Evolutionary conservation across 805 yeast species (phyloP).

Genomic region (Kodamaea lidongshanica): DNA sequence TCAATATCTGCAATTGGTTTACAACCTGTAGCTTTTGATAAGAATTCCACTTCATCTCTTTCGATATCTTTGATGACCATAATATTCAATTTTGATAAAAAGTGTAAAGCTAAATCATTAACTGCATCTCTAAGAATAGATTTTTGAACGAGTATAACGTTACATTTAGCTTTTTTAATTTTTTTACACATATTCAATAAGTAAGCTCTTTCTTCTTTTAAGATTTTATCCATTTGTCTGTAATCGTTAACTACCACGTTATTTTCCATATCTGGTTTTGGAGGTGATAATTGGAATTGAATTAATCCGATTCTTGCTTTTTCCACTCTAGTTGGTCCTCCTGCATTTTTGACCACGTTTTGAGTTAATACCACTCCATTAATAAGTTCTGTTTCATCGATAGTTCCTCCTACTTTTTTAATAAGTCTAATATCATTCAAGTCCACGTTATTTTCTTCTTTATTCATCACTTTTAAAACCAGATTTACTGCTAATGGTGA

Average conservation of each 20-base stretch:
- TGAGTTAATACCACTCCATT: conserved; percentile 94
- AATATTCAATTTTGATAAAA: conserved; percentile 85
- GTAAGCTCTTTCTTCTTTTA: conserved; percentile 96
- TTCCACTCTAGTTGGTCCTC: conserved; percentile 92
- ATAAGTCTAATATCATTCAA: conserved; percentile 81
- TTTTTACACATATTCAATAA: conserved; percentile 90
- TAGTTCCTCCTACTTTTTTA: conserved; percentile 95
- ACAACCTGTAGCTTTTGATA: conserved; percentile 80
- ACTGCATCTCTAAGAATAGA: conserved; percentile 94
- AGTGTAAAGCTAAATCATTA: conserved; percentile 89
- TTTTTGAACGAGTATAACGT: conserved; percentile 82
- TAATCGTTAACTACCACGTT: conserved; percentile 96
- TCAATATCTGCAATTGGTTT: conserved; percentile 96
- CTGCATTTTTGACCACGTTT: conserved; percentile 80
- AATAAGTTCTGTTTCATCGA: conserved; percentile 89
- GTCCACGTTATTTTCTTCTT: conserved; percentile 63
- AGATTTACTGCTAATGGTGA: conserved; percentile 95
- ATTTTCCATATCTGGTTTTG: conserved; percentile 96
- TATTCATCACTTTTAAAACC: conserved; percentile 69
- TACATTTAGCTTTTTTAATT: conserved; percentile 95
- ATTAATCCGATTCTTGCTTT: conserved; percentile 86
- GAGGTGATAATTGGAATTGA: conserved; percentile 94
- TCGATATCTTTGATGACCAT: conserved; percentile 93
- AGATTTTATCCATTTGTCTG: conserved; percentile 97
- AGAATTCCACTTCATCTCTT: conserved; percentile 92